These are phyloP conservation scores for Trifolium subterraneum DNA, from an alignment of 306 rosid genomes.

Conservation along the genomic window DNA sequence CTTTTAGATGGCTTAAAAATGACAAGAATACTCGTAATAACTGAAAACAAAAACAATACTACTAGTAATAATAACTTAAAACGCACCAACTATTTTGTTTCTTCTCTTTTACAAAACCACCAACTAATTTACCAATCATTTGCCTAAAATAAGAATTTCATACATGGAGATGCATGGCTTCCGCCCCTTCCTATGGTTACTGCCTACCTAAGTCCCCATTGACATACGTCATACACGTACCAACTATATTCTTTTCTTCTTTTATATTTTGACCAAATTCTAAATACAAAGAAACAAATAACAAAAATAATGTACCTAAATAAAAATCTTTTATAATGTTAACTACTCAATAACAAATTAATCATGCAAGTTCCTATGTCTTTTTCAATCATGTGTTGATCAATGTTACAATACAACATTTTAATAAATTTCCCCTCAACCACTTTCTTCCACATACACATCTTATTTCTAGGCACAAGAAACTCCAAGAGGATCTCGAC, in stretches of 20 bases:
- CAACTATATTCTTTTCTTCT: conserved; percentile 38
- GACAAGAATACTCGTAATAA: background rate
- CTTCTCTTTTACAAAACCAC: conserved; percentile 11
- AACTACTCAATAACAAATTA: conserved; percentile 35
- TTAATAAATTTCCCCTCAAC: conserved; percentile 19
- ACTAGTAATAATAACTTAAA: conserved; percentile 22
- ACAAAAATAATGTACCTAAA: conserved; percentile 27
- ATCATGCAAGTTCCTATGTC: conserved; percentile 24
- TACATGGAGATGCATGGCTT: conserved; percentile 49
- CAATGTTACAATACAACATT: conserved; percentile 36
- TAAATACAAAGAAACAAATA: conserved; percentile 35
- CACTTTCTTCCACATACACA: conserved; percentile 42
- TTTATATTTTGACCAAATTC: conserved; percentile 39
- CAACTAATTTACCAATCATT: conserved; percentile 30
- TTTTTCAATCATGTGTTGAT: conserved; percentile 36
- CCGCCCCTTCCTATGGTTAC: conserved; percentile 27
- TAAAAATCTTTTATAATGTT: conserved; percentile 33
- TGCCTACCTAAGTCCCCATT: conserved; percentile 1
- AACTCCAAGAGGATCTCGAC: conserved; percentile 43
- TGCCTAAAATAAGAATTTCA: conserved; percentile 47
- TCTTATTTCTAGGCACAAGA: conserved; percentile 50
- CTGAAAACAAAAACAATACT: conserved; percentile 7
- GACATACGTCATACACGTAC: conserved; percentile 38
- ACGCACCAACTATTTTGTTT: conserved; percentile 1
- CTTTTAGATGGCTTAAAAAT: background rate